Evolutionary conservation across 257 asterid species (phyloP), one percentile per base, ranked within the genome.

Genomic region (Jacaranda copaia): DNA sequence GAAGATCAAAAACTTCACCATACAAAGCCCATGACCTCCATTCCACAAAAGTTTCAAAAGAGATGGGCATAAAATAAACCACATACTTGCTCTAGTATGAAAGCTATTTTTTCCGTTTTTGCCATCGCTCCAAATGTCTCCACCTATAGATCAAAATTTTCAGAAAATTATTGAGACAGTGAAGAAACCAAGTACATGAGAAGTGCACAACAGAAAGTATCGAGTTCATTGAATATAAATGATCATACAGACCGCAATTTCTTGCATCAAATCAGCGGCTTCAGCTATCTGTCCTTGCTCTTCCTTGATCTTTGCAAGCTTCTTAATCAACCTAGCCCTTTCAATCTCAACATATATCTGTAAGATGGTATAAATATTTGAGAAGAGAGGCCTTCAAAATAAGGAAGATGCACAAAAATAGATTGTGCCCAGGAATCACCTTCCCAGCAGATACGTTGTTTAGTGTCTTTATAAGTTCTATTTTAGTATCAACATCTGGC

Each of bases 111-210:
- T 86, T 95, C 99, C 66, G 99, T 93, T 87, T 95, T 95, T 3
- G 99, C 99, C 99, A 95, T 95, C 10, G 98, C 98, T 5, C 99
- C 98, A 87, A 95, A 95, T 8, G 99, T 93, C 79, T 95, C 98
- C 38, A 95, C 99, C 99, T 95, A 87, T 39, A 45, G 73, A 57
- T 38, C 59, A 82, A 60, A 76, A 64, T 14, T 14, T 65, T 68
- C 32, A 79, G 66, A 38, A 56, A 74, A 51, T 8, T 14, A n/a
- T 4, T 10, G 74, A 48, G 14, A 78, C 13, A 25, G 32, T 18
- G 8, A 46, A 74, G 4, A 19, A 48, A 52, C 46, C 40, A 4
- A 35, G n/a, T 7, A 4, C 6, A 32, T 51, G 52, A 72, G 48
- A 5, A 36, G 8, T 13, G 43, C 32, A 76, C 53, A 75, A 20